These are phyloP conservation scores for Curvularia lunata DNA, from an alignment of 2,329 filamentous ascomycete species.

Conservation along the genomic window DNA sequence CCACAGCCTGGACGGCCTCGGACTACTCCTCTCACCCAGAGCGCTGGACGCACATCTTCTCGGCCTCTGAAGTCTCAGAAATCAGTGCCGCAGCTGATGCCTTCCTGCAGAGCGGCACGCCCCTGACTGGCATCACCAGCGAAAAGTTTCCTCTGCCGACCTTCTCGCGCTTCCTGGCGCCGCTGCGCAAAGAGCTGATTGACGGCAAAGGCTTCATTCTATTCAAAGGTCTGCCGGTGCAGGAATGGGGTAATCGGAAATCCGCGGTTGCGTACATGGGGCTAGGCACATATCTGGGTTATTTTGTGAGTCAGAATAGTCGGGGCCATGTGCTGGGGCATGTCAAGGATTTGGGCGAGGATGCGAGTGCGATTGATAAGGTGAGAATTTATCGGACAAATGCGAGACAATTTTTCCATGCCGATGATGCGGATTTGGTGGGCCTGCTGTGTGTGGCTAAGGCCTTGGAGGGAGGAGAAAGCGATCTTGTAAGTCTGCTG, in stretches of 20 bases:
- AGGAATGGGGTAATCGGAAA: conserved; percentile 78
- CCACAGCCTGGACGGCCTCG: conserved; percentile 73
- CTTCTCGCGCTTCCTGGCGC: conserved; percentile 60
- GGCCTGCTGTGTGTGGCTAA: conserved; percentile 81
- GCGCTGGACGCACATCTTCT: conserved; percentile 76
- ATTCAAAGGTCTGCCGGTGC: conserved; percentile 83
- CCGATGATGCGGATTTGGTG: conserved; percentile 82
- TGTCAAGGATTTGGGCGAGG: conserved; percentile 86
- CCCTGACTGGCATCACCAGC: conserved; percentile 74
- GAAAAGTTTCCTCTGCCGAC: conserved; percentile 68
- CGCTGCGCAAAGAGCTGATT: conserved; percentile 70
- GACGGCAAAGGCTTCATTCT: conserved; percentile 89
- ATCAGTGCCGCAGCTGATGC: conserved; percentile 70
- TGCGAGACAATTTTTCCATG: conserved; percentile 84
- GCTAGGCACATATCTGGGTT: conserved; percentile 80
- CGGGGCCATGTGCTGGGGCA: conserved; percentile 86
- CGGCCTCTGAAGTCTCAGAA: conserved; percentile 69
- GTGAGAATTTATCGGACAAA: conserved; percentile 91
- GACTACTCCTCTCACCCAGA: conserved; percentile 69
- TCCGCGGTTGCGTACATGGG: conserved; percentile 80
- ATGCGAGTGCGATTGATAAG: conserved; percentile 79
- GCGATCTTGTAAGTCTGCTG: conserved; percentile 66
- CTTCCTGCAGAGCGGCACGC: conserved; percentile 69
- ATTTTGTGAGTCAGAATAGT: conserved; percentile 86
- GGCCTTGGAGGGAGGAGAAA: conserved; percentile 81